Evolutionary conservation across 345 rosid species (phyloP).

Genomic region (Cardamine occulta): DNA sequence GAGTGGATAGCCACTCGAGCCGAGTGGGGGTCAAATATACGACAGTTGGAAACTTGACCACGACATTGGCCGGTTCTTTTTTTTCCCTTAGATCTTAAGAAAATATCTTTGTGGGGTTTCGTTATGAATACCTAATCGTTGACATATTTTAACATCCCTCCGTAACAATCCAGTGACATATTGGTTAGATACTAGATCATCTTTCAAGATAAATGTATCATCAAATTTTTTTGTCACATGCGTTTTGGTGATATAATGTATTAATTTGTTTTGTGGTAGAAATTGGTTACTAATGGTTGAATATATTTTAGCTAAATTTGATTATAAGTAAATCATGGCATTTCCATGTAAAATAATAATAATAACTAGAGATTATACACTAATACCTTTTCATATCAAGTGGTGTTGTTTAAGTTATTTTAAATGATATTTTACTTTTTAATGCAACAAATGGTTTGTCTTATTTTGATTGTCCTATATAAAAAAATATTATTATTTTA

Average conservation of each 20-base stretch:
- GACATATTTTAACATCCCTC: neutral
- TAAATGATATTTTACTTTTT: neutral
- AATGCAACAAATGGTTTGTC: neutral
- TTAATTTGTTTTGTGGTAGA: neutral
- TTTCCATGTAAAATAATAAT: neutral
- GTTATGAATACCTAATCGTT: neutral
- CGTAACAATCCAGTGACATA: neutral
- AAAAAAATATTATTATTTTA: neutral
- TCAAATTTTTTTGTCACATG: neutral
- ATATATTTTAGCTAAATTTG: neutral
- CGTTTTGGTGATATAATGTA: neutral
- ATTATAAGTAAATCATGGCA: neutral
- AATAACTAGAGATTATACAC: neutral
- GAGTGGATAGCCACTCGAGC: conserved; percentile 33
- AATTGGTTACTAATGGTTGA: neutral
- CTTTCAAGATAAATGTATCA: neutral
- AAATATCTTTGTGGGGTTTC: neutral
- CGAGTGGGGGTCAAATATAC: conserved; percentile 8
- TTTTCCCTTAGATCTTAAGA: conserved; percentile 14
- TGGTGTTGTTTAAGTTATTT: neutral
- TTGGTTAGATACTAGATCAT: neutral
- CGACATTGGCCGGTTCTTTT: conserved; percentile 21
- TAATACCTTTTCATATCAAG: neutral
- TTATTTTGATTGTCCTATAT: neutral
- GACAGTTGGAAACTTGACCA: conserved; percentile 23